These are phyloP conservation scores for barley (Hordeum vulgare) DNA, from an alignment of 176 grass and related monocot genomes.

Conservation along the genomic window MorexV3_pseudomolecules_assembly NC_058523.1:496528903-496529402, in stretches of 20 bases:
- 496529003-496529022: too few relatives aligned
- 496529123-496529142: conserved; percentile 23
- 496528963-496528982: background rate
- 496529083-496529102: conserved; percentile 7
- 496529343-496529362: conserved; percentile 18
- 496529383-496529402: conserved; percentile 20
- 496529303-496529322: background rate
- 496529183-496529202: background rate
- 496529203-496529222: background rate
- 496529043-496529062: background rate
- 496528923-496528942: background rate
- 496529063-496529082: background rate
- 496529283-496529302: too few relatives aligned
- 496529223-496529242: too few relatives aligned
- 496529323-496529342: conserved; percentile 17
- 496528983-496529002: background rate
- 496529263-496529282: background rate
- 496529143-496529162: background rate
- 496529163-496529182: conserved; percentile 9
- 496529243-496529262: too few relatives aligned
- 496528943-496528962: background rate
- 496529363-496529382: background rate
- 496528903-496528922: background rate
- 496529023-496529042: background rate
- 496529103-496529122: background rate